Percentiles rank a stretch among this genome's conserved stretches.
These are phyloP conservation scores for Pyrenochaeta sp. DNA, from an alignment of 2,329 filamentous ascomycete genomes.

Conservation along the genomic window DNA sequence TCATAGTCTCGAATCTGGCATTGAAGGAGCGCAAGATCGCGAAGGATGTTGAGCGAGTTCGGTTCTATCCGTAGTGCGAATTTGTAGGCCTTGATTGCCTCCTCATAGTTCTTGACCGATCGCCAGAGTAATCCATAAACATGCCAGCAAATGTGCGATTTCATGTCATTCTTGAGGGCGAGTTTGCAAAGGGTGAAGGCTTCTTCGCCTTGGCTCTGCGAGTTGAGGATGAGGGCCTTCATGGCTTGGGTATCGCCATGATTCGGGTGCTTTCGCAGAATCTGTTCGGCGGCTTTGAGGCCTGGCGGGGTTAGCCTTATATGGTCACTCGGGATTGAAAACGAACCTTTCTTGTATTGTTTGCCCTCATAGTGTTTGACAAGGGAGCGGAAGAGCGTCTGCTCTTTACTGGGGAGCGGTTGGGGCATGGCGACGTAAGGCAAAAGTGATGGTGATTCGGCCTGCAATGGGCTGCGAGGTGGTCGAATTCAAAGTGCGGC, in stretches of 20 bases:
- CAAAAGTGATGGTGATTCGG: no score
- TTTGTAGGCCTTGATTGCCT: constrained; percentile 99
- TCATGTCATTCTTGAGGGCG: constrained; percentile 95
- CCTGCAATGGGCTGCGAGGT: no score
- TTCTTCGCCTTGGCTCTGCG: constrained; percentile 89
- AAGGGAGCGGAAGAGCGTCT: constrained; percentile 90
- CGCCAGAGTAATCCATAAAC: constrained; percentile 96
- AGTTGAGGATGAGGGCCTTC: constrained; percentile 97
- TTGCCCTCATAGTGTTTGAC: constrained; percentile 98
- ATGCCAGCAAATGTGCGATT: constrained; percentile 99
- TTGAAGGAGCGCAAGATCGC: constrained; percentile 91
- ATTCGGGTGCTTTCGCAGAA: constrained; percentile 90
- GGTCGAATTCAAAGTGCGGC: no score
- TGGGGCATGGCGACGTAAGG: constrained; percentile 67
- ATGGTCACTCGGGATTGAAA: constrained; percentile 4
- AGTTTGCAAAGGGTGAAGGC: constrained; percentile 93
- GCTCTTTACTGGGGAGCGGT: constrained; percentile 83
- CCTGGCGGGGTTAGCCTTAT: constrained; percentile 59
- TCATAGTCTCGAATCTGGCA: constrained; percentile 96
- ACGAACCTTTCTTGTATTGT: constrained; percentile 86
- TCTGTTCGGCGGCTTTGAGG: constrained; percentile 94
- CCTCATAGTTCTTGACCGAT: constrained; percentile 95
- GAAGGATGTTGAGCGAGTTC: constrained; percentile 91
- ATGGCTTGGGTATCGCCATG: constrained; percentile 99
- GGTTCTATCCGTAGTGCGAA: constrained; percentile 92